Base-by-base conservation (phyloP, 306 rosid species). In the Cucurbita argyrosperma region DNA sequence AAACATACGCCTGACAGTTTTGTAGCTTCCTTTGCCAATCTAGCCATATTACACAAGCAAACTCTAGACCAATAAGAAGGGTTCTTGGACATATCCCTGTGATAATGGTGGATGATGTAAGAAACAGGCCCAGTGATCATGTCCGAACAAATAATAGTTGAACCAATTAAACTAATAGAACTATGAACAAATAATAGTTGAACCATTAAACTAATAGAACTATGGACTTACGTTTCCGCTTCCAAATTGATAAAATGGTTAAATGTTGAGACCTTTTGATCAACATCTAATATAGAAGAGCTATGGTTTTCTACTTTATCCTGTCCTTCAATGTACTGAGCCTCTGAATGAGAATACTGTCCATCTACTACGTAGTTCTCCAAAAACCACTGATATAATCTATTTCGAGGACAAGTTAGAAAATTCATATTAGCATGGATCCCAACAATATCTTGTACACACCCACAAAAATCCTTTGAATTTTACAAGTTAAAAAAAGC, bases 31-130 rank as follows among this genome's bases (percentile, higher is more conserved):
- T 70, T 91, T 26, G 95, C 96, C 85, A 87, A 79, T 80, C 78
- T 89, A 79, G 84, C 91, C 88, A 89, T 89, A 82, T 89, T 85
- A 83, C 67, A 68, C 86, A 94, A 82, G 88, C 96, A 90, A 84
- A 84, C 83, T 81, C 81, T 89, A 57, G 97, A 89, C 99, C 99
- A 94, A 79, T 94, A 91, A 54, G 88, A 67, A 59, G 99, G 97
- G 79, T 82, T 82, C 80, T 77, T 88, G 71, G 82, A 77, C 72
- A 80, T 76, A 77, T 89, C 90, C 82, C 97, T 94, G 89, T 18
- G 76, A 80, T 76, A 76, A 78, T 79, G 74, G 47, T 75, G 60
- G 76, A 53, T 43, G 72, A 54, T 74, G 54, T 51, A 69, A 75
- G 47, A 63, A 43, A 54, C 8, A 26, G 54, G 68, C 71, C 62